phyloP scores from a whole-genome alignment of 139 green algal species.

The Coccomyxa sp. region DNA sequence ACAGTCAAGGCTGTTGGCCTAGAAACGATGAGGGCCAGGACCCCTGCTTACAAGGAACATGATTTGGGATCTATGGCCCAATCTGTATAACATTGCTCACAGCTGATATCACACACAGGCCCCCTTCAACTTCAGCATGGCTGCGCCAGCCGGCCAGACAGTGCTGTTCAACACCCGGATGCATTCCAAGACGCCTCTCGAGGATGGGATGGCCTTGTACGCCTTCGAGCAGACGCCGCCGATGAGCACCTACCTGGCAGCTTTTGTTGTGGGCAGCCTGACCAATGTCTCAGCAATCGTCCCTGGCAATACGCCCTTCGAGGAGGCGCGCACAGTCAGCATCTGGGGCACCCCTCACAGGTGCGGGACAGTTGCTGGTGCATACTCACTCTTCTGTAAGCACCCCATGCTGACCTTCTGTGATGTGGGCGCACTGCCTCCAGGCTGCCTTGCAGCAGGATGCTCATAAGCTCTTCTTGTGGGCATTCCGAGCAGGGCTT shows the following conservation, averaged over 20 bases:
- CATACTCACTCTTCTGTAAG: too few species aligned
- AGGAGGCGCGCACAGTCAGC: conserved; percentile 18
- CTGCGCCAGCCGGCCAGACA: conserved; percentile 13
- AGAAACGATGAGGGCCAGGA: too few species aligned
- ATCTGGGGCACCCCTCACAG: conserved; percentile 63
- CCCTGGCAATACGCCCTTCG: neutral
- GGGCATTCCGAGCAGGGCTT: neutral
- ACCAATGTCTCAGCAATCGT: conserved; percentile 21
- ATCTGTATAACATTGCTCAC: neutral
- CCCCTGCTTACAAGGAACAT: conserved; percentile 5
- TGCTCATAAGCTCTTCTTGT: too few species aligned
- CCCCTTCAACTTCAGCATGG: neutral
- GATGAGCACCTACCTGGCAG: conserved; percentile 88
- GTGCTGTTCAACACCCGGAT: conserved; percentile 78
- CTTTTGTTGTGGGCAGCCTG: conserved; percentile 67
- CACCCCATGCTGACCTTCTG: neutral
- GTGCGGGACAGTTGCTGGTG: too few species aligned
- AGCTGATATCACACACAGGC: neutral
- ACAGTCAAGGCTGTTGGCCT: too few species aligned
- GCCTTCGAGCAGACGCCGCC: conserved; percentile 52
- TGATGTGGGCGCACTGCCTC: too few species aligned
- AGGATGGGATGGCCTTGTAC: conserved; percentile 11
- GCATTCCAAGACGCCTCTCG: neutral
- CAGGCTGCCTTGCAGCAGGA: too few species aligned
- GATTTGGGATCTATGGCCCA: neutral